phyloP scores from a whole-genome alignment of 192 early-diverging fungal genomes.

The Glomus cerebriforme region DNA sequence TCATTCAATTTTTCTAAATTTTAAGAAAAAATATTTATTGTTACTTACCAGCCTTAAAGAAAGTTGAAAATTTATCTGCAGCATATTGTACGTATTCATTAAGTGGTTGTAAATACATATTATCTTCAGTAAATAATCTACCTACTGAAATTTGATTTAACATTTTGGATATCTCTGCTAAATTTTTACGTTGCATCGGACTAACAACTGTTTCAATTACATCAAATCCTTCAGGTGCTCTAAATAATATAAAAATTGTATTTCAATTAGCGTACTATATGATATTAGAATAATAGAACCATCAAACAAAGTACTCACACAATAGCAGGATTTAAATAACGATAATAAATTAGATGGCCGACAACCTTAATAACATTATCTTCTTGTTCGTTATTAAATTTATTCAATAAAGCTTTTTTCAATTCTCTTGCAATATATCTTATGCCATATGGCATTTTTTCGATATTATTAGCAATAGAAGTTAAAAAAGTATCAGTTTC shows the following conservation, averaged over 20 bases:
- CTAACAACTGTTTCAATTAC: slow-evolving; percentile 85
- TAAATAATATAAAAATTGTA: slow-evolving; percentile 32
- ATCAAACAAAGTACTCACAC: slow-evolving; percentile 56
- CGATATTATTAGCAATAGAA: slow-evolving; percentile 77
- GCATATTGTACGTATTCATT: slow-evolving; percentile 84
- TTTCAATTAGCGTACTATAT: no score
- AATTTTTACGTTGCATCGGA: slow-evolving; percentile 92
- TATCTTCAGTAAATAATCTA: slow-evolving; percentile 70
- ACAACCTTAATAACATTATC: slow-evolving; percentile 85
- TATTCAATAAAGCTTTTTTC: slow-evolving; percentile 68
- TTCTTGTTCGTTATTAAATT: slow-evolving; percentile 82
- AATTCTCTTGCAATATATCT: slow-evolving; percentile 95
- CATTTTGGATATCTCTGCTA: slow-evolving; percentile 95
- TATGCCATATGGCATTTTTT: slow-evolving; percentile 93
- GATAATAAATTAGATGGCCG: slow-evolving; percentile 96
- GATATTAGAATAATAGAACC: background rate
- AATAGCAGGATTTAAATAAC: slow-evolving; percentile 98
- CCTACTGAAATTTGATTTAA: slow-evolving; percentile 94
- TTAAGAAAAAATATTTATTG: background rate
- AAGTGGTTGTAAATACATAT: slow-evolving; percentile 70
- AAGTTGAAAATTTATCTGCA: slow-evolving; percentile 75
- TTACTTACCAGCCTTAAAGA: slow-evolving; percentile 76
- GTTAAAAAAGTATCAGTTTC: slow-evolving; percentile 84
- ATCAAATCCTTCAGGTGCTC: slow-evolving; percentile 95
- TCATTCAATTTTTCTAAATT: background rate